Percentiles rank a stretch among this genome's conserved stretches.
Conservation (phyloP, 2,329 filamentous ascomycete species). For the Sporothrix brunneoviolacea region DNA sequence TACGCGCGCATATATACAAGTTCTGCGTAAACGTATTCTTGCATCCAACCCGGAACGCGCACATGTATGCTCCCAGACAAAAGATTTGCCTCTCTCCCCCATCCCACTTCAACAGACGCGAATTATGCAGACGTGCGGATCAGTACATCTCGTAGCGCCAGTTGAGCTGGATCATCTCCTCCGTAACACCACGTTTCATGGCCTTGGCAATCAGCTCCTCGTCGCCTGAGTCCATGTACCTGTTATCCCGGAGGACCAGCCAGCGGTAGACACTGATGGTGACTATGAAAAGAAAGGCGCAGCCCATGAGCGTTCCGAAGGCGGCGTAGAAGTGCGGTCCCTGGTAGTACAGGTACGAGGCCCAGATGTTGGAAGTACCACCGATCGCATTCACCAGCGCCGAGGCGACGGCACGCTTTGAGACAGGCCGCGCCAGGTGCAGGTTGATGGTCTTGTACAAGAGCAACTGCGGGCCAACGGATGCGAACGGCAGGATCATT, state of each 20-base stretch:
- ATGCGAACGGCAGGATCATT: constrained; percentile 34
- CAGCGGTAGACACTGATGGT: constrained; percentile 20
- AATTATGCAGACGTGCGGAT: no score
- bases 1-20: no score
- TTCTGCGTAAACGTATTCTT: no score
- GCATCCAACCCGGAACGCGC: no score
- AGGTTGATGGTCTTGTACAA: constrained; percentile 32
- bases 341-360: constrained; percentile 28
- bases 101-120: no score
- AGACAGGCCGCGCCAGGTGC: constrained; percentile 31
- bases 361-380: constrained; percentile 29
- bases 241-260: constrained; percentile 20
- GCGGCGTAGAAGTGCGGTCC: constrained; percentile 21
- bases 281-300: constrained; percentile 17
- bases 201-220: constrained; percentile 18
- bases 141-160: constrained; percentile 24
- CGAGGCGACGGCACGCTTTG: constrained; percentile 35
- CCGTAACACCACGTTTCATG: constrained; percentile 22
- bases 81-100: no score
- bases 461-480: constrained; percentile 33
- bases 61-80: no score
- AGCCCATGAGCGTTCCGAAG: constrained; percentile 20
- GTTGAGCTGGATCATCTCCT: constrained; percentile 22
- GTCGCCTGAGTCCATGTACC: constrained; percentile 16
- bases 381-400: constrained; percentile 35